Base-by-base conservation (phyloP, 176 grass and related monocot species). In the Ananas comosus region DNA sequence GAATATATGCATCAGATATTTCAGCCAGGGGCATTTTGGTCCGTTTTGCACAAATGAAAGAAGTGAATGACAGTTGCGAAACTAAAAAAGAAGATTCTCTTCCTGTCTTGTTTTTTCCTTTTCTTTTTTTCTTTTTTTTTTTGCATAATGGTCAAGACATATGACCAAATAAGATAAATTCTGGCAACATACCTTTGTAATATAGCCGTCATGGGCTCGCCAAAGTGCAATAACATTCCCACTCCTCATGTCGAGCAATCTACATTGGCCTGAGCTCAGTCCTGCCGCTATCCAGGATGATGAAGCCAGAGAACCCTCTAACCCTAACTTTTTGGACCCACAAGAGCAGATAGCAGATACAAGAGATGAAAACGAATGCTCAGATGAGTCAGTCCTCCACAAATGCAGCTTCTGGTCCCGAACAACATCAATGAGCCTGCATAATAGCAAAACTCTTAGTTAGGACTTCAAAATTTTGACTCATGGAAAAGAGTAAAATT, bases 281-380 rank as follows among this genome's bases (percentile, higher is more conserved):
- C 93, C 93, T 72, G 89, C 74, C 52, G 83, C 88, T 68, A 89
- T 83, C 81, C 80, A 92, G 10, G 90, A 88, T 64, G 80, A 86
- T 63, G 86, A 85, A 63, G 72, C 70, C 56, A 66, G 22, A 59
- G 72, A 23, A 66, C 64, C 73, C 59, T 79, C 83, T 79, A 71
- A 80, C 58, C 22, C 64, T 29, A 59, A 64, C 47, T 83, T 91
- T 65, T 91, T 66, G 53, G 91, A 82, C n/a, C 85, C 88, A 89
- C 88, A 91, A 22, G 92, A 87, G 67, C 93, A 96, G 80, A 96
- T 87, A 74, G 93, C 81, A 54, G 93, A 96, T 48, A 96, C 86
- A 65, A 96, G 82, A 67, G 92, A 89, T 51, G 92, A 96, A 68
- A 96, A 84, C 23, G 88, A 96, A 74, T 89, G 84, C 72, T 92